Percentiles rank a stretch among this genome's conserved stretches.
These are phyloP conservation scores for Santalum album DNA, from an alignment of 164 flowering plant genomes.

Conservation along the genomic window DNA sequence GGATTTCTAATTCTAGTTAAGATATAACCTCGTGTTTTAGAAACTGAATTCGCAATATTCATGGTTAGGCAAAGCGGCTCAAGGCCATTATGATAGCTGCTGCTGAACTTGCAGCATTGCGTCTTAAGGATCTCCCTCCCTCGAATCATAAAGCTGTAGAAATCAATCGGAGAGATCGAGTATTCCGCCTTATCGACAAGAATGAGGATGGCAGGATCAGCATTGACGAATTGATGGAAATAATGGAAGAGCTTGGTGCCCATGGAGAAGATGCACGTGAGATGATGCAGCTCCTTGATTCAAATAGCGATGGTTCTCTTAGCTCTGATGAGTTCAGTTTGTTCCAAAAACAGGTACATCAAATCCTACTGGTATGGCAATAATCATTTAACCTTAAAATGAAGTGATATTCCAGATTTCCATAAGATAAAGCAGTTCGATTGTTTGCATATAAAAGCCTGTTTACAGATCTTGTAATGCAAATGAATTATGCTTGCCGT, in stretches of 20 bases:
- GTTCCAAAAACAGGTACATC: conserved; percentile 72
- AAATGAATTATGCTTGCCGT: too few species aligned
- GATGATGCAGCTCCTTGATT: conserved; percentile 90
- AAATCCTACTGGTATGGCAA: background rate
- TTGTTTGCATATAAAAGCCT: too few species aligned
- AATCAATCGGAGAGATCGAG: conserved; percentile 44
- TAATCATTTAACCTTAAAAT: too few species aligned
- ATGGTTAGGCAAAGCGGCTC: conserved; percentile 61
- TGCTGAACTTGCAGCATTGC: conserved; percentile 80
- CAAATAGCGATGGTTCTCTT: conserved; percentile 87
- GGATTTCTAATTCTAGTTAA: background rate
- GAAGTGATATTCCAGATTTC: too few species aligned
- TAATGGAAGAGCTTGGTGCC: conserved; percentile 96
- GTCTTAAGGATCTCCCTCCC: conserved; percentile 68
- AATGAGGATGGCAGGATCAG: conserved; percentile 95
- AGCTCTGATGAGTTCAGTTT: conserved; percentile 87
- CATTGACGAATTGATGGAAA: conserved; percentile 87
- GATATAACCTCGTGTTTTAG: background rate
- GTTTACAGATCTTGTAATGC: too few species aligned
- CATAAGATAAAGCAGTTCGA: too few species aligned
- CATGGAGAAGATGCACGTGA: conserved; percentile 79
- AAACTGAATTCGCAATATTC: background rate
- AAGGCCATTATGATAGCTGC: conserved; percentile 96
- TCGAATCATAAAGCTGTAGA: conserved; percentile 30
- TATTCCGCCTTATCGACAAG: conserved; percentile 84